A percentile compares a stretch with the other conserved stretches of the same genome.
Conservation (phyloP, 768 basidiomycete species). For the Lactarius vividus region DNA sequence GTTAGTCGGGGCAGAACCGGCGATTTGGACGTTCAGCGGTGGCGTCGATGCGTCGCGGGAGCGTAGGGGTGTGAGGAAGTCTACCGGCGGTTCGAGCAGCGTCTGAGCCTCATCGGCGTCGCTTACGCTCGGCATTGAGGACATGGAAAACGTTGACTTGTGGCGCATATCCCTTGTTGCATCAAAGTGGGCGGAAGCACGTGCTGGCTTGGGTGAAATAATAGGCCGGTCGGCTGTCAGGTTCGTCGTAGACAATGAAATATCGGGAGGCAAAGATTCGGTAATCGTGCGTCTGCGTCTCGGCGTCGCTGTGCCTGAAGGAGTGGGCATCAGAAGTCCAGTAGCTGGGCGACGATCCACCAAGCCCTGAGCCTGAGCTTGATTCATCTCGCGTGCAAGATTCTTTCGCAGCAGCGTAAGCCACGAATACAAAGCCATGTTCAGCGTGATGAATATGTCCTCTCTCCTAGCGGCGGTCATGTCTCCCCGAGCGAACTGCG, state of each 20-base stretch:
- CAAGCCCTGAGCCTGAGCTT: constrained; percentile 60
- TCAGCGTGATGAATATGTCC: constrained; percentile 83
- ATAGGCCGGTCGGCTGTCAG: constrained; percentile 1
- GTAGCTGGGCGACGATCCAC: constrained; percentile 47
- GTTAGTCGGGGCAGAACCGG: not conserved
- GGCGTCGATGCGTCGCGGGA: not conserved
- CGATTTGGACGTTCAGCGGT: not conserved
- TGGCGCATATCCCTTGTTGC: constrained; percentile 9
- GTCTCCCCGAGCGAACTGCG: constrained; percentile 56
- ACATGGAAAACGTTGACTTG: constrained; percentile 16
- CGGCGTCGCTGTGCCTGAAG: constrained; percentile 32
- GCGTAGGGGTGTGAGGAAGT: not conserved
- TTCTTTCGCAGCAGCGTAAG: constrained; percentile 75
- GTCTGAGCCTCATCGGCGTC: not conserved
- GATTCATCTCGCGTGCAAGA: constrained; percentile 73
- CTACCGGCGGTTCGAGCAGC: constrained; percentile 13
- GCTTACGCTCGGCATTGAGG: constrained; percentile 16
- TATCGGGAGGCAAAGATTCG: constrained; percentile 15
- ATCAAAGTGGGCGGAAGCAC: constrained; percentile 1
- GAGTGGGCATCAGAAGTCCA: constrained; percentile 22
- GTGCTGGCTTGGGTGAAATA: constrained; percentile 8
- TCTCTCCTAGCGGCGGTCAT: constrained; percentile 52
- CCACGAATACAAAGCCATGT: constrained; percentile 80
- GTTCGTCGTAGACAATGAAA: not conserved
- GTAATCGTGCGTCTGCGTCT: constrained; percentile 27